Percentiles rank a stretch among this genome's conserved stretches.
These are phyloP conservation scores for Cercospora sesami DNA, from an alignment of 2,329 filamentous ascomycete genomes.

Conservation along the genomic window DNA sequence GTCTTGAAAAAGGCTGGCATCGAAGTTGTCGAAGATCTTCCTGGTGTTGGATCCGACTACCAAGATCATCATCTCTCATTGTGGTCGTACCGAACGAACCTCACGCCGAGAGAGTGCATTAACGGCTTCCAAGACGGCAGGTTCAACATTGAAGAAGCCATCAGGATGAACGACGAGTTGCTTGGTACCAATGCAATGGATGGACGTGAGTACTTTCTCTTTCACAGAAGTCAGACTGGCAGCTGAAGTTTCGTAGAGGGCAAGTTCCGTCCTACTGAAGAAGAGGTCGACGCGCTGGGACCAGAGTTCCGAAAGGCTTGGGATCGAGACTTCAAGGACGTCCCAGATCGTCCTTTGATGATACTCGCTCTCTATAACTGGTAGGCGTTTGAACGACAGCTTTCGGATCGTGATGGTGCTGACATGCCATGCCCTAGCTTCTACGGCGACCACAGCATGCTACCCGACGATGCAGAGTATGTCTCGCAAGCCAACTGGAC, in stretches of 20 bases:
- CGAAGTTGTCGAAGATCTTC: slow-evolving; percentile 36
- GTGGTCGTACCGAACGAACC: slow-evolving; percentile 54
- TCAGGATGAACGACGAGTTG: slow-evolving; percentile 51
- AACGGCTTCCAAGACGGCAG: slow-evolving; percentile 55
- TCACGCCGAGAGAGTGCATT: slow-evolving; percentile 53
- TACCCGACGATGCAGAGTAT: slow-evolving; percentile 51
- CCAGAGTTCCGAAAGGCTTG: slow-evolving; percentile 56
- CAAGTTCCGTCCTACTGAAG: slow-evolving; percentile 58
- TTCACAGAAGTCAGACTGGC: background rate
- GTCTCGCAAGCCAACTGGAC: slow-evolving; percentile 56
- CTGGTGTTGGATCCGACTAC: slow-evolving; percentile 34
- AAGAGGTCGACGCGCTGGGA: slow-evolving; percentile 55
- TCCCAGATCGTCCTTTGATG: slow-evolving; percentile 52
- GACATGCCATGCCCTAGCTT: slow-evolving; percentile 24
- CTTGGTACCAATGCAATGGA: slow-evolving; percentile 62
- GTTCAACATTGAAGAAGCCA: slow-evolving; percentile 48
- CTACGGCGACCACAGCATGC: slow-evolving; percentile 37
- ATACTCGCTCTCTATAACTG: slow-evolving; percentile 45
- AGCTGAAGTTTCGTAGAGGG: slow-evolving; percentile 35
- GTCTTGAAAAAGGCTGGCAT: slow-evolving; percentile 46
- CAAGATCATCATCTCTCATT: slow-evolving; percentile 50
- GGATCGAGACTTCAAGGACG: slow-evolving; percentile 56
- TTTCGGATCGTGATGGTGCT: too few relatives aligned
- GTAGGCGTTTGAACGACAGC: slow-evolving; percentile 20
- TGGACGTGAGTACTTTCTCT: slow-evolving; percentile 34